Conservation (phyloP, 805 yeast species). For the Saturnispora diversa region DNA sequence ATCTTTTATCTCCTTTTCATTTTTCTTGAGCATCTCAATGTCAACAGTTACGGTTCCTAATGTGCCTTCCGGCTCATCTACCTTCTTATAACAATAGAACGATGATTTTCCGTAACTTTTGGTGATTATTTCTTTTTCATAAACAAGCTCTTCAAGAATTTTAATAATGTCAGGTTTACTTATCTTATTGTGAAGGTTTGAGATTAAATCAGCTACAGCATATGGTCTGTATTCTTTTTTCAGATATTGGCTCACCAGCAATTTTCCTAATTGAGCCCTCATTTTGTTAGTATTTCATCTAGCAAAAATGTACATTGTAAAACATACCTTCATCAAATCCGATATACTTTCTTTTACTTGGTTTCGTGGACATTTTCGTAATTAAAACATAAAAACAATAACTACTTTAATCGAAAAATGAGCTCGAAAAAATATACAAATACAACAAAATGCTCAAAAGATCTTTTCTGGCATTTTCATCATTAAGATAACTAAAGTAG, state of each 20-base stretch:
- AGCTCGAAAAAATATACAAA: too few species aligned
- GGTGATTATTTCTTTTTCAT: conserved; percentile 28
- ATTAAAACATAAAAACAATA: not conserved
- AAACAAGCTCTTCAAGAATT: conserved; percentile 32
- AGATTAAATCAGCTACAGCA: conserved; percentile 38
- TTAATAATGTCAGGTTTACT: conserved; percentile 30
- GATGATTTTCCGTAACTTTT: conserved; percentile 39
- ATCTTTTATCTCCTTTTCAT: not conserved
- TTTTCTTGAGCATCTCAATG: conserved; percentile 8
- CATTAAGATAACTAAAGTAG: conserved; percentile 69
- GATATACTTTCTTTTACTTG: conserved; percentile 11
- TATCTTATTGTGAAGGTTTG: conserved; percentile 36
- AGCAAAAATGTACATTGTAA: too few species aligned
- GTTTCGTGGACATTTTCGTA: not conserved
- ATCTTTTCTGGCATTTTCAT: conserved; percentile 67
- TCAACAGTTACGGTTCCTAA: not conserved
- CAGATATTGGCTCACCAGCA: conserved; percentile 28
- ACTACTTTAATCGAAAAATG: too few species aligned
- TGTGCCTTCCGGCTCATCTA: conserved; percentile 1
- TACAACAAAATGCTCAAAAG: not conserved
- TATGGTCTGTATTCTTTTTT: conserved; percentile 41
- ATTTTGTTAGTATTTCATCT: not conserved
- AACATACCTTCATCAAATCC: conserved; percentile 16
- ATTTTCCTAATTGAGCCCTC: conserved; percentile 4
- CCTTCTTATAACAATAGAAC: conserved; percentile 37